These are phyloP conservation scores for Chlamydomonas incerta DNA, from an alignment of 139 green algal species.

Conservation along the genomic window DNA sequence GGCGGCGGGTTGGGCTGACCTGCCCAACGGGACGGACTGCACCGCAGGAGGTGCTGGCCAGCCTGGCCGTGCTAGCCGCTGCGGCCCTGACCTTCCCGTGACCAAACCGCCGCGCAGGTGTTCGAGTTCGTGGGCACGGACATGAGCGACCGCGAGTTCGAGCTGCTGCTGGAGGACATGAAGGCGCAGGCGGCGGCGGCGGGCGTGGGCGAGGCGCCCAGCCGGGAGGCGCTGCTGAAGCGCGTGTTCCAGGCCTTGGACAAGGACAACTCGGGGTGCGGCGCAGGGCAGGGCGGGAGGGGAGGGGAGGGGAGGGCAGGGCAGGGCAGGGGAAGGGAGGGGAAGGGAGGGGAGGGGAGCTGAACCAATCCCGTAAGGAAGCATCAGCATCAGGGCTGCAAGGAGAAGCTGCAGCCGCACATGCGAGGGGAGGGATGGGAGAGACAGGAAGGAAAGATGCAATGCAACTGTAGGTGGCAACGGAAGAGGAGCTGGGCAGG, in stretches of 20 bases:
- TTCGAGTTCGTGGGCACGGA: neutral
- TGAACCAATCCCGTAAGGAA: too few species aligned
- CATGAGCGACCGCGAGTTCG: constrained; percentile 30
- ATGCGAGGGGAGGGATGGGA: neutral
- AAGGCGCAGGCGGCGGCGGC: neutral
- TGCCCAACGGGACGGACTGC: too few species aligned
- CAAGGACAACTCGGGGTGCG: constrained; percentile 19
- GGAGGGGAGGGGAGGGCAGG: neutral
- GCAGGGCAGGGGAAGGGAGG: neutral
- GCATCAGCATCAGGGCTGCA: too few species aligned
- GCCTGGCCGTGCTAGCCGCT: too few species aligned
- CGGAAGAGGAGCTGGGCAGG: too few species aligned
- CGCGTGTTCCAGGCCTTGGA: constrained; percentile 25
- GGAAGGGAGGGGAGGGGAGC: neutral
- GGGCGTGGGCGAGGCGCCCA: neutral
- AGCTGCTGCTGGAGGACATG: constrained; percentile 24
- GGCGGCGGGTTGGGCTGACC: too few species aligned
- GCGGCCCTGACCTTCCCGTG: too few species aligned
- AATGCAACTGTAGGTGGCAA: too few species aligned
- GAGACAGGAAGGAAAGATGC: too few species aligned
- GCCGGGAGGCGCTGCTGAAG: constrained; percentile 20
- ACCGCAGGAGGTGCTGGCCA: too few species aligned
- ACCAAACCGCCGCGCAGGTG: neutral
- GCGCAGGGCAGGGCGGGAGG: neutral
- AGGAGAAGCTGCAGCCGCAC: too few species aligned